A percentile compares a stretch with the other conserved stretches of the same genome.
Evolutionary conservation across 208 protist species (phyloP).

Genomic region (Leishmania gerbilli): DNA sequence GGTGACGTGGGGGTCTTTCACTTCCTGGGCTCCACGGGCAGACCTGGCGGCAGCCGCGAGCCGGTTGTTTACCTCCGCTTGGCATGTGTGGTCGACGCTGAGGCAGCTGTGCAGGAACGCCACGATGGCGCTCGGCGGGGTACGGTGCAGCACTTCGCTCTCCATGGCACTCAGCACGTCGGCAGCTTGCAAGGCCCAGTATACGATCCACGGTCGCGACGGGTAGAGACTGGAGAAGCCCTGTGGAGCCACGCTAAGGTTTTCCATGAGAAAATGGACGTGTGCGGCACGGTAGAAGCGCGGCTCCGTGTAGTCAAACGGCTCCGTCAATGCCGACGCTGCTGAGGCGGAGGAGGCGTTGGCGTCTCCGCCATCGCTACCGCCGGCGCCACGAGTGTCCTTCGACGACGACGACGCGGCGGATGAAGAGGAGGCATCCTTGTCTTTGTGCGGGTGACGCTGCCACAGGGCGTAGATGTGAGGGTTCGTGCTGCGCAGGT

Average conservation of each 20-base stretch:
- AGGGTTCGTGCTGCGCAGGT: slow-evolving; percentile 44
- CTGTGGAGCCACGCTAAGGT: slow-evolving; percentile 22
- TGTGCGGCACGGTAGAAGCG: slow-evolving; percentile 27
- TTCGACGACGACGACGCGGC: neutral
- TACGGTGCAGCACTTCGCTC: slow-evolving; percentile 38
- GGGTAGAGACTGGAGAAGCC: slow-evolving; percentile 42
- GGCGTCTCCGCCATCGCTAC: neutral
- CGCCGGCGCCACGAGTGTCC: neutral
- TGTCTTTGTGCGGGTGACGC: slow-evolving; percentile 29
- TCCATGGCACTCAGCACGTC: slow-evolving; percentile 66
- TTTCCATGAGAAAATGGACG: slow-evolving; percentile 38
- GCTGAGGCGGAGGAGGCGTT: neutral
- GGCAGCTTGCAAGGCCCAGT: slow-evolving; percentile 80
- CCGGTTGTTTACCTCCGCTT: slow-evolving; percentile 12
- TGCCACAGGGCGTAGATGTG: slow-evolving; percentile 53
- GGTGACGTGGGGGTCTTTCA: slow-evolving; percentile 1
- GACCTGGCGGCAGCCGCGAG: neutral
- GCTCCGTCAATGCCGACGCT: neutral
- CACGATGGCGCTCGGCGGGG: slow-evolving; percentile 42
- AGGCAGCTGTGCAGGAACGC: slow-evolving; percentile 62
- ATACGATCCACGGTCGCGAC: slow-evolving; percentile 76
- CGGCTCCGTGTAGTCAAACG: slow-evolving; percentile 5
- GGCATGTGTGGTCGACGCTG: slow-evolving; percentile 28
- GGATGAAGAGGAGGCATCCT: neutral
- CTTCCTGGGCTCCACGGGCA: neutral